Evolutionary conservation across 2,329 filamentous ascomycete genomes (phyloP), one percentile per base, ranked within the genome.

Genomic region (Phaeophleospora eucalypticola): DNA sequence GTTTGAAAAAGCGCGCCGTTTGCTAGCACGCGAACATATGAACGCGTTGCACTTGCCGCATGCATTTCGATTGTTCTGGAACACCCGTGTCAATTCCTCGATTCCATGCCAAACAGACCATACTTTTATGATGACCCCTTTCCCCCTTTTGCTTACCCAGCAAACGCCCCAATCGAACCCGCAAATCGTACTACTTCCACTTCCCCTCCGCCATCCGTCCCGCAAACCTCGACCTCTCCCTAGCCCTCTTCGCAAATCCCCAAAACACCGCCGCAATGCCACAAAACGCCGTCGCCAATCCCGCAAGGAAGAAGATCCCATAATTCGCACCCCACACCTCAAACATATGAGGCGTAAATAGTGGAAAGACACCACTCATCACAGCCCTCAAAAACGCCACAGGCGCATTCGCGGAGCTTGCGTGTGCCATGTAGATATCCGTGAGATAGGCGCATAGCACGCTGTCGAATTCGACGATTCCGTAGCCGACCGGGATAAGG

Each of bases 391-490:
- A 37, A n/a, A 74, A 65, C 1, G 66, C 63, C 40, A 74, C 56
- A 0, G 70, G 66, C 0, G 72, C 71, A 19, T 69, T 69, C 1
- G 68, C 72, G 40, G 70, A 73, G 0, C 71, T 68, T 1, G 71
- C 68, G 40, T 71, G 72, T 16, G 64, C 67, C 29, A 68, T 61
- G 46, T 75, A 75, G 19, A 68, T 67, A 52, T 75, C 72, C 0
- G 70, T 64, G 7, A 74, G 58, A 40, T 75, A 75, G 1, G 68
- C 70, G 2, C 65, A 63, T 0, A 76, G 54, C 6, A 67, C 61
- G 3, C 62, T 68, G 16, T 69, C 68, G 34, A 75, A 67, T 47
- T 78, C 75, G 18, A 74, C 75, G 21, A 71, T 55, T 0, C 72
- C 70, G 54, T 72, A 77, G 0, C 74, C 75, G 4, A 76, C 63